Evolutionary conservation across 177 flowering plant species (phyloP).

Genomic region (Vitis hybrid): DNA sequence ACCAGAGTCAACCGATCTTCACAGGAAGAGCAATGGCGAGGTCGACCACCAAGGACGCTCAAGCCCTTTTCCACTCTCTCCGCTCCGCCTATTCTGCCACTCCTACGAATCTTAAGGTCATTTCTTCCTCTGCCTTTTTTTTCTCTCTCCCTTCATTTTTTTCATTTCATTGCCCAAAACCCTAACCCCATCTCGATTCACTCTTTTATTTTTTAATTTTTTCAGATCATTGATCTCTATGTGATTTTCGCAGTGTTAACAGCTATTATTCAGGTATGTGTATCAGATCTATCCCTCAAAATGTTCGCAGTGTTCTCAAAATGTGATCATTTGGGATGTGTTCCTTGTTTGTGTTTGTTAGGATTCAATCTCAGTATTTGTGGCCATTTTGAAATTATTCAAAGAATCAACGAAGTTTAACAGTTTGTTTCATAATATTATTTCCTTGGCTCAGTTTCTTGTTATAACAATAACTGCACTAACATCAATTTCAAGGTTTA

Average conservation of each 20-base stretch:
- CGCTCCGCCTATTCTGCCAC: slow-evolving; percentile 78
- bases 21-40: slow-evolving; percentile 46
- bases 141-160: neutral
- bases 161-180: no score
- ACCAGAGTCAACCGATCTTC: no score
- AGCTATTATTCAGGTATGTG: slow-evolving; percentile 61
- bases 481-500: no score
- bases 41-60: slow-evolving; percentile 70
- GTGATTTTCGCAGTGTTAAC: slow-evolving; percentile 60
- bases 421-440: no score
- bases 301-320: no score
- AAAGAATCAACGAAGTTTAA: no score
- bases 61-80: slow-evolving; percentile 71
- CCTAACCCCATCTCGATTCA: neutral
- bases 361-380: no score
- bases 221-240: slow-evolving; percentile 71
- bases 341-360: no score
- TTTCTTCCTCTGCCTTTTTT: slow-evolving; percentile 9
- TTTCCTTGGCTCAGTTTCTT: no score
- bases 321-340: no score
- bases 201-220: neutral
- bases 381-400: no score
- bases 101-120: slow-evolving; percentile 80
- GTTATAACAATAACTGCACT: no score
- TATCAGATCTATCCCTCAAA: neutral